phyloP scores from a whole-genome alignment of 306 rosid species.

The Cucurbita argyrosperma region DNA sequence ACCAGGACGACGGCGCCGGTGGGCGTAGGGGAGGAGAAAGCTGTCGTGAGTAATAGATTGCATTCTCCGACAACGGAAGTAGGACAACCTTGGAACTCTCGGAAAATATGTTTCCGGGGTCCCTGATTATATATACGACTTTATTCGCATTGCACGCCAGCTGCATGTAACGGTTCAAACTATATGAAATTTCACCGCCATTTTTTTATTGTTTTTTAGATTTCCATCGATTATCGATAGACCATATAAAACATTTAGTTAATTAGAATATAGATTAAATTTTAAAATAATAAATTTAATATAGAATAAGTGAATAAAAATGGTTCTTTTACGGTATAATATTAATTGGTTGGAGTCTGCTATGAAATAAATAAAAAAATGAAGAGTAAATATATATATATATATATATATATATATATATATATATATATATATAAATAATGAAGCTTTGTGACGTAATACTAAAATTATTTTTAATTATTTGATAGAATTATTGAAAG shows the following conservation, averaged over 20 bases:
- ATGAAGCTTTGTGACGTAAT: too few relatives aligned
- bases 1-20: not conserved
- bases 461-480: too few relatives aligned
- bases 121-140: not conserved
- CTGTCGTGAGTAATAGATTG: not conserved
- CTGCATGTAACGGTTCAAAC: not conserved
- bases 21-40: not conserved
- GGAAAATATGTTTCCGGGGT: not conserved
- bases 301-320: too few relatives aligned
- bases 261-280: too few relatives aligned
- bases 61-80: not conserved
- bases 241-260: not conserved
- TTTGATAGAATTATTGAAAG: too few relatives aligned
- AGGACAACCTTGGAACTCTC: not conserved
- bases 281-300: too few relatives aligned
- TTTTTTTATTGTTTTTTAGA: not conserved
- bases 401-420: too few relatives aligned
- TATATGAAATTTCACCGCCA: not conserved
- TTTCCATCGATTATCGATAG: not conserved
- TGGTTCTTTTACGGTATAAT: too few relatives aligned
- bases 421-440: too few relatives aligned
- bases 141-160: not conserved
- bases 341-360: too few relatives aligned
- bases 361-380: too few relatives aligned
- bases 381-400: too few relatives aligned